These are phyloP conservation scores for Pythium phragmiticola DNA, from an alignment of 352 stramenopile species.

Conservation along the genomic window DNA sequence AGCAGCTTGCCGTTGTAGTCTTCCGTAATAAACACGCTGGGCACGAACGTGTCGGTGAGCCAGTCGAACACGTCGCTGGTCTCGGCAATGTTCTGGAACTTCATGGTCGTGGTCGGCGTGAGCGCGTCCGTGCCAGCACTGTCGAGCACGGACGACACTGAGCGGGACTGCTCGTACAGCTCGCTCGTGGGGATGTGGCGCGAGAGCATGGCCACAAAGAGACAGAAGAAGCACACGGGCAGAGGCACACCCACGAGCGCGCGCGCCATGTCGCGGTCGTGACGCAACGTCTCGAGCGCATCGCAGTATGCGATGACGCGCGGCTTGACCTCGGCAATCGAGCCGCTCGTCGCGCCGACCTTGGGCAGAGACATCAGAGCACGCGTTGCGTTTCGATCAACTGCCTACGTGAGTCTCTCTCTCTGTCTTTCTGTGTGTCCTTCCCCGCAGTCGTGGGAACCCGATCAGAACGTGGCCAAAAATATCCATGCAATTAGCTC, in stretches of 20 bases:
- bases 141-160: conserved; percentile 73
- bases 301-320: conserved; percentile 20
- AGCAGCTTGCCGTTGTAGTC: conserved; percentile 38
- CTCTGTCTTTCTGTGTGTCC: not conserved
- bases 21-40: conserved; percentile 33
- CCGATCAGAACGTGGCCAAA: too few relatives aligned
- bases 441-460: not conserved
- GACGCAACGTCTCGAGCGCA: conserved; percentile 32
- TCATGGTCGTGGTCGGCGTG: conserved; percentile 35
- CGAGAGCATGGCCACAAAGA: conserved; percentile 66
- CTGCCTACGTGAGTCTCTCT: not conserved
- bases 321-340: not conserved
- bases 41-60: conserved; percentile 37
- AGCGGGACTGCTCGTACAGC: conserved; percentile 80
- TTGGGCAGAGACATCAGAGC: conserved; percentile 2
- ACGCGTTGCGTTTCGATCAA: not conserved
- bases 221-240: conserved; percentile 71
- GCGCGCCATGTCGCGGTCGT: conserved; percentile 38
- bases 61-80: conserved; percentile 37
- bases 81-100: conserved; percentile 32
- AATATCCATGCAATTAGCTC: not conserved
- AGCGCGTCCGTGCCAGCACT: conserved; percentile 47
- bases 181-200: conserved; percentile 67
- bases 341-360: not conserved
- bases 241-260: conserved; percentile 50